Evolutionary conservation across 202 grass and related monocot species (phyloP), one percentile per base, ranked within the genome.

Genomic region (Dendrocalamus latiflorus): DNA sequence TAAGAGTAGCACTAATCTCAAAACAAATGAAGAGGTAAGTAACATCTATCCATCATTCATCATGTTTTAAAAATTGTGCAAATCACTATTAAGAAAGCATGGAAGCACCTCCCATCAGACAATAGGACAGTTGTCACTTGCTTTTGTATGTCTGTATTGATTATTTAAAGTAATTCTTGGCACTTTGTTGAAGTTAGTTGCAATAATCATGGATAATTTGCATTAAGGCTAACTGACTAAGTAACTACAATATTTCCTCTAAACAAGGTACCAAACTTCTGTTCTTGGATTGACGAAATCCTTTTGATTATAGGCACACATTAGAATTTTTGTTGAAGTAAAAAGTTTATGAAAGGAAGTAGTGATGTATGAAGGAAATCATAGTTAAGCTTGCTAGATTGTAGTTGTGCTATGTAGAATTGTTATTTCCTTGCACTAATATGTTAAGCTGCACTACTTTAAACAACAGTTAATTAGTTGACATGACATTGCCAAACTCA

Each of bases 281-380:
- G 21, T 70, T 68, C 28, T 51, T 79, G 49, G 21, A 12, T 44
- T 84, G 18, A 75, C 59, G 17, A 49, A 38, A 58, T 74, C 30
- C 39, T 80, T 84, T 63, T 30, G 20, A 54, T 28, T 82, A 42
- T 77, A 64, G n/a, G 55, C 38, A 77, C 6, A 60, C 18, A 37
- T 65, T 70, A 44, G 12, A 50, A 59, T 66, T 53, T 75, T 74
- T 74, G 34, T 79, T 60, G 24, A 74, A 51, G 21, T 42, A 15
- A 42, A 87, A 87, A 65, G 6, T 8, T 4, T 41, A 44, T 41
- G 41, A 8, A 45, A 15, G n/a, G 43, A 75, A 84, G 33, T 75
- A 80, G 76, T 39, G 8, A 75, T 65, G 5, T 83, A 73, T 24
- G 13, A 72, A 68, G 30, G 38, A 81, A 84, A 48, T 37, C 12